Percentiles rank a stretch among this genome's conserved stretches.
phyloP scores from a whole-genome alignment of 257 asterid species.

The Galeopsis tetrahit region DNA sequence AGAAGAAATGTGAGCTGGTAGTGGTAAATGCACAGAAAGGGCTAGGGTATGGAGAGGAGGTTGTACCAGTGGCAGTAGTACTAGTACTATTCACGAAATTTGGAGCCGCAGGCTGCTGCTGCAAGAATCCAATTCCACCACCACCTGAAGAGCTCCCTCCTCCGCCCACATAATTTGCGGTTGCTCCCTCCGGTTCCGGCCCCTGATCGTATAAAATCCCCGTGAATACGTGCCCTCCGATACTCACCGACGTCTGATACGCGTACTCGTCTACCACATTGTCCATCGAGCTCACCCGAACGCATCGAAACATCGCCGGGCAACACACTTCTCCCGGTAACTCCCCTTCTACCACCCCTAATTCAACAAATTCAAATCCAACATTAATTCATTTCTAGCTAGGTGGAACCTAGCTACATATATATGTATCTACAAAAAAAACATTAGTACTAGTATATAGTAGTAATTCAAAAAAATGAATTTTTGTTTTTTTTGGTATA shows the following conservation, averaged over 20 bases:
- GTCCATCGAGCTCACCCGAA: constrained; percentile 72
- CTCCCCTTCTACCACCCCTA: constrained; percentile 56
- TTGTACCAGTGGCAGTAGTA: constrained; percentile 43
- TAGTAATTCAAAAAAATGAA: background rate
- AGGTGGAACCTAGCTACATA: background rate
- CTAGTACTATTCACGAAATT: constrained; percentile 33
- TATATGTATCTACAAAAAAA: background rate
- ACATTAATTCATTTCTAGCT: background rate
- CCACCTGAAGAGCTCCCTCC: background rate
- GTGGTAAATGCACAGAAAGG: constrained; percentile 43
- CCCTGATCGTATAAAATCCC: constrained; percentile 90
- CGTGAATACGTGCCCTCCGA: constrained; percentile 72
- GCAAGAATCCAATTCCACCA: constrained; percentile 40
- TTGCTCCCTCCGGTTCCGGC: constrained; percentile 41
- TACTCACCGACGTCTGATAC: constrained; percentile 74
- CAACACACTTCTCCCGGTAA: constrained; percentile 68
- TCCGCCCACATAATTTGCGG: constrained; percentile 41
- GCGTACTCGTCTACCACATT: constrained; percentile 76
- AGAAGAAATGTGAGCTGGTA: constrained; percentile 54
- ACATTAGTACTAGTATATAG: background rate
- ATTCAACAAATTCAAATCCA: background rate
- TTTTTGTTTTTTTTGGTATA: background rate
- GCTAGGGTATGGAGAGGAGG: constrained; percentile 47
- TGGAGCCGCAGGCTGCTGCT: constrained; percentile 31
- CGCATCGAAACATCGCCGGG: constrained; percentile 73